phyloP scores from a whole-genome alignment of 331 rosid genomes.

The Quercus phellos region DNA sequence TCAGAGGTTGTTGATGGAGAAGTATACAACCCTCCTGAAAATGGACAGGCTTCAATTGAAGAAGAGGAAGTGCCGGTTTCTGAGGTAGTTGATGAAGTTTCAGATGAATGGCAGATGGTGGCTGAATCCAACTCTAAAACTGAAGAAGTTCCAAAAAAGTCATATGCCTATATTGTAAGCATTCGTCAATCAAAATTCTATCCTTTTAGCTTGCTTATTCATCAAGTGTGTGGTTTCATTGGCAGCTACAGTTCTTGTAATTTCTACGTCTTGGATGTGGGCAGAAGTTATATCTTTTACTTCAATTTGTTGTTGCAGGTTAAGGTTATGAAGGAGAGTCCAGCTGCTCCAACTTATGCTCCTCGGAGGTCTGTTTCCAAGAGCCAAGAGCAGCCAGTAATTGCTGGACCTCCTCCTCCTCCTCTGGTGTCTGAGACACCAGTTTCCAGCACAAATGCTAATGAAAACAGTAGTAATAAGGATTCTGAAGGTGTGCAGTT shows the following conservation, averaged over 20 bases:
- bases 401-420: slow-evolving; percentile 40
- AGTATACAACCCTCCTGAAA: slow-evolving; percentile 34
- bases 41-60: slow-evolving; percentile 36
- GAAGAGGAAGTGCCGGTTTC: slow-evolving; percentile 49
- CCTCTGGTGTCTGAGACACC: slow-evolving; percentile 29
- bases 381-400: slow-evolving; percentile 42
- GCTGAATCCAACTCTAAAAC: slow-evolving; percentile 37
- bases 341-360: slow-evolving; percentile 25
- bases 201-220: background rate
- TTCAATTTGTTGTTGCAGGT: slow-evolving; percentile 23
- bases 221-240: background rate
- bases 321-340: slow-evolving; percentile 57
- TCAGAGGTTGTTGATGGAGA: slow-evolving; percentile 35
- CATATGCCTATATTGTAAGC: slow-evolving; percentile 85
- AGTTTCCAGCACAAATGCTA: slow-evolving; percentile 23
- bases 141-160: slow-evolving; percentile 66
- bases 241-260: background rate
- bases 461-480: slow-evolving; percentile 39
- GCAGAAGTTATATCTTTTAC: background rate
- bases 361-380: slow-evolving; percentile 35
- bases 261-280: background rate
- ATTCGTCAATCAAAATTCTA: slow-evolving; percentile 8
- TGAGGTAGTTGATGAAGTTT: slow-evolving; percentile 57
- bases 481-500: slow-evolving; percentile 62
- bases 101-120: slow-evolving; percentile 44